Conservation (phyloP, 441 rosid genomes). For the Pelargonium myrrhifolium region DNA sequence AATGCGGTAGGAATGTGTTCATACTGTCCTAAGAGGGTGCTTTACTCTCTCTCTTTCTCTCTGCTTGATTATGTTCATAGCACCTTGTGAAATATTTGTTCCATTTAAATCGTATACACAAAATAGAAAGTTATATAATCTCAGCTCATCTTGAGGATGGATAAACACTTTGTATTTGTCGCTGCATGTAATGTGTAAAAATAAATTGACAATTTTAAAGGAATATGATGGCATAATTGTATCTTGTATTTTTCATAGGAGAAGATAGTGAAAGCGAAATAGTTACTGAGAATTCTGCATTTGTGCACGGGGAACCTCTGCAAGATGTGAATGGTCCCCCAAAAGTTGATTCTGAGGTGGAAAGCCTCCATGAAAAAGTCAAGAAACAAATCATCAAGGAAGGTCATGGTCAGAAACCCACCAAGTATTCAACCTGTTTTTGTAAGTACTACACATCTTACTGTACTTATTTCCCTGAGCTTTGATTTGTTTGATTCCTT, state of each 20-base stretch:
- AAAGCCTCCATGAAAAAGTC: conserved; percentile 71
- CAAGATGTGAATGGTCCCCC: conserved; percentile 57
- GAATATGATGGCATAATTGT: neutral
- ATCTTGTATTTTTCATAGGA: conserved; percentile 20
- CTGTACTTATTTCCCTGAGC: neutral
- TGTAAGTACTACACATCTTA: conserved; percentile 38
- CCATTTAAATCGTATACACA: neutral
- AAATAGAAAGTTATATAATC: neutral
- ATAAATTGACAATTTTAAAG: neutral
- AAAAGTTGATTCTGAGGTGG: conserved; percentile 55
- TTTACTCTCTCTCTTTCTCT: neutral
- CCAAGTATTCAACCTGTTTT: conserved; percentile 87
- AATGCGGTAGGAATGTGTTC: neutral
- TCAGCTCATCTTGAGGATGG: neutral
- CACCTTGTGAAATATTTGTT: neutral
- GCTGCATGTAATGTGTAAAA: too few species aligned
- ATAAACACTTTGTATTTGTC: neutral
- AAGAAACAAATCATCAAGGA: conserved; percentile 80
- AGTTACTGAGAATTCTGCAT: conserved; percentile 46
- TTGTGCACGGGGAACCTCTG: conserved; percentile 51
- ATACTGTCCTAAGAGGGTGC: neutral
- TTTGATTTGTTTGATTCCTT: neutral
- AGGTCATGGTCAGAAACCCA: conserved; percentile 83
- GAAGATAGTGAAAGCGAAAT: conserved; percentile 52
- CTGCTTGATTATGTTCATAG: neutral